Evolutionary conservation across 805 yeast genomes (phyloP).

Genomic region (Spathaspora sp.): DNA sequence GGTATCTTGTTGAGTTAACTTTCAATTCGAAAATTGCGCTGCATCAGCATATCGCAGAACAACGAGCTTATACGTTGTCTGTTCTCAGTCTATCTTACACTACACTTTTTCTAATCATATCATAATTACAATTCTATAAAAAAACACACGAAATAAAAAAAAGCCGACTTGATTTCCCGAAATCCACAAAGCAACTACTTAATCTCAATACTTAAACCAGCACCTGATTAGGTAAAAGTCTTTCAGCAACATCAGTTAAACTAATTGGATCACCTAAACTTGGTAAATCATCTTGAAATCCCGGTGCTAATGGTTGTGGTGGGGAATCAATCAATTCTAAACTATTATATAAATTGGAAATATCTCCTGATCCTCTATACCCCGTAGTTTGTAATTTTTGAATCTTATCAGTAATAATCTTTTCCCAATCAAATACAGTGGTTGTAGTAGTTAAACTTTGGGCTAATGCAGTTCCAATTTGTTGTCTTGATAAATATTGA

Average conservation of each 20-base stretch:
- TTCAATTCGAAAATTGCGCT: no score
- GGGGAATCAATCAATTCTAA: constrained; percentile 4
- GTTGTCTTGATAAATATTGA: constrained; percentile 44
- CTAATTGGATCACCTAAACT: constrained; percentile 6
- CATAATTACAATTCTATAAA: not conserved
- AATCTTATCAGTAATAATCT: constrained; percentile 3
- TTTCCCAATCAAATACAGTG: constrained; percentile 9
- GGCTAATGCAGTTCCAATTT: constrained; percentile 12
- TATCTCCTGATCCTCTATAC: constrained; percentile 35
- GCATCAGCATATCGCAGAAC: no score
- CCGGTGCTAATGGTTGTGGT: constrained; percentile 2
- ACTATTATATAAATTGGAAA: constrained; percentile 26
- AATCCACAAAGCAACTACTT: not conserved
- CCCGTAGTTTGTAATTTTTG: constrained; percentile 8
- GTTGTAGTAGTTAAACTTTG: constrained; percentile 10
- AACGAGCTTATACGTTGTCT: no score
- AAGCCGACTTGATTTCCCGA: no score
- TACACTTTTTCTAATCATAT: no score
- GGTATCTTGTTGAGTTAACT: no score
- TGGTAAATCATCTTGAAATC: not conserved
- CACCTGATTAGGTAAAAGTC: not conserved
- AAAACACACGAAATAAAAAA: no score
- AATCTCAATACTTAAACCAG: not conserved
- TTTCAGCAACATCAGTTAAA: not conserved
- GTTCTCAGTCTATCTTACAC: no score